Percentiles rank a stretch among this genome's conserved stretches.
phyloP scores from a whole-genome alignment of 768 basidiomycete species.

The Leccinum subtestaceum region DNA sequence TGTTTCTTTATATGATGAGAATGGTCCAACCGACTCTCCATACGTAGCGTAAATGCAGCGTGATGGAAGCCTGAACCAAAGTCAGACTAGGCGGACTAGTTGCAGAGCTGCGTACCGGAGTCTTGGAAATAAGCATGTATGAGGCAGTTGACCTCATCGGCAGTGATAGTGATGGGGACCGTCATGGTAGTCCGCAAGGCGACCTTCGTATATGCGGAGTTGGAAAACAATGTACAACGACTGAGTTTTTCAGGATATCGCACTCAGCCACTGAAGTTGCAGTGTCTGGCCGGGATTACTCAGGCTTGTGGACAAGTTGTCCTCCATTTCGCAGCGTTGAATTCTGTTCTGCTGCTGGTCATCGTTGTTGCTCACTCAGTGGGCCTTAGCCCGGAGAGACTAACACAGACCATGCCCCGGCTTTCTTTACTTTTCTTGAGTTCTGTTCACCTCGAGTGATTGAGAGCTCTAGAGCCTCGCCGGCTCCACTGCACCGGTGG shows the following conservation, averaged over 20 bases:
- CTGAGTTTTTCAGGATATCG: not conserved
- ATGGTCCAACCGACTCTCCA: constrained; percentile 68
- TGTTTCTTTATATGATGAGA: constrained; percentile 69
- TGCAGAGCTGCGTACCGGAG: constrained; percentile 50
- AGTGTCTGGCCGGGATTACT: too few species aligned
- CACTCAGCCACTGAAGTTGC: not conserved
- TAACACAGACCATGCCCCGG: not conserved
- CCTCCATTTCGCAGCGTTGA: not conserved
- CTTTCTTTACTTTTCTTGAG: not conserved
- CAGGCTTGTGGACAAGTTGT: not conserved
- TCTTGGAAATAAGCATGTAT: constrained; percentile 83
- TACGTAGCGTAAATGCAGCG: constrained; percentile 76
- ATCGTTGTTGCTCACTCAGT: not conserved
- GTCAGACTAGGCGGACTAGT: constrained; percentile 7
- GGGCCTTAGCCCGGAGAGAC: not conserved
- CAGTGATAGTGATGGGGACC: constrained; percentile 60
- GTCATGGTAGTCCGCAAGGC: constrained; percentile 26
- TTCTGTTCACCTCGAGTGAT: not conserved
- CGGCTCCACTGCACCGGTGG: not conserved
- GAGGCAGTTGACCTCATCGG: constrained; percentile 83
- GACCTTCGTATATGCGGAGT: constrained; percentile 22
- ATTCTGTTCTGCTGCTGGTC: not conserved
- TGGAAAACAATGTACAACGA: constrained; percentile 17
- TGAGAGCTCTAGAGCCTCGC: not conserved
- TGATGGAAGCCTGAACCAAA: constrained; percentile 64